Percentiles rank a stretch among this genome's conserved stretches.
Conservation (phyloP, 768 basidiomycete genomes). For the Leccinum disarticulatum region DNA sequence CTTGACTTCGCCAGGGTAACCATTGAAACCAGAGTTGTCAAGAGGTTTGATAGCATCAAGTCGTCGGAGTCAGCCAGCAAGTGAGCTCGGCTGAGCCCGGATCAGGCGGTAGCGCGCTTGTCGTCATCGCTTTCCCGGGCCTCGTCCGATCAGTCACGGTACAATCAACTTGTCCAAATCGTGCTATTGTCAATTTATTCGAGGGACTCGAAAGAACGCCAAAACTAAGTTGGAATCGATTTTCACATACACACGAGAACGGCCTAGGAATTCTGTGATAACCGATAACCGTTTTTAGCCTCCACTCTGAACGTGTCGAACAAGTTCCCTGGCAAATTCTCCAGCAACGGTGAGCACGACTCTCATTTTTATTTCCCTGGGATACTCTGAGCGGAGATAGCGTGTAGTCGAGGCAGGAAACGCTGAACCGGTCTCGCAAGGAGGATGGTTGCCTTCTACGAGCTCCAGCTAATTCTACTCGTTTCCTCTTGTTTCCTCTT, state of each 20-base stretch:
- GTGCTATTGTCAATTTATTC: too few relatives aligned
- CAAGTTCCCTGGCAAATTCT: background rate
- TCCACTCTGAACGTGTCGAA: background rate
- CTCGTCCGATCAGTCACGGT: too few relatives aligned
- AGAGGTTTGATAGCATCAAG: too few relatives aligned
- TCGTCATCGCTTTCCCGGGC: too few relatives aligned
- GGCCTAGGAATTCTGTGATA: background rate
- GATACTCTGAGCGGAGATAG: background rate
- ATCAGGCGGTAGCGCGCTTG: too few relatives aligned
- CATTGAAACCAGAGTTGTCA: too few relatives aligned
- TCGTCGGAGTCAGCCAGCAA: too few relatives aligned
- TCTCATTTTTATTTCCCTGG: background rate
- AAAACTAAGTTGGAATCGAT: background rate
- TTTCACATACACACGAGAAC: background rate
- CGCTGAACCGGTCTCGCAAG: background rate
- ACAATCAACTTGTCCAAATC: too few relatives aligned
- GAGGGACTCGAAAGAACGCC: background rate
- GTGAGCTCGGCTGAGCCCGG: too few relatives aligned
- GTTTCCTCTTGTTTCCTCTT: conserved; percentile 34
- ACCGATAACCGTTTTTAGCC: background rate
- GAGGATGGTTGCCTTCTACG: conserved; percentile 39
- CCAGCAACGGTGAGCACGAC: conserved; percentile 11
- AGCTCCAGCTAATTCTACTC: conserved; percentile 40
- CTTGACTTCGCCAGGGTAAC: too few relatives aligned
- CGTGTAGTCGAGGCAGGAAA: background rate